These are phyloP conservation scores for Aspergillus mulundensis DNA, from an alignment of 495 filamentous ascomycete species.

Conservation along the genomic window DNA sequence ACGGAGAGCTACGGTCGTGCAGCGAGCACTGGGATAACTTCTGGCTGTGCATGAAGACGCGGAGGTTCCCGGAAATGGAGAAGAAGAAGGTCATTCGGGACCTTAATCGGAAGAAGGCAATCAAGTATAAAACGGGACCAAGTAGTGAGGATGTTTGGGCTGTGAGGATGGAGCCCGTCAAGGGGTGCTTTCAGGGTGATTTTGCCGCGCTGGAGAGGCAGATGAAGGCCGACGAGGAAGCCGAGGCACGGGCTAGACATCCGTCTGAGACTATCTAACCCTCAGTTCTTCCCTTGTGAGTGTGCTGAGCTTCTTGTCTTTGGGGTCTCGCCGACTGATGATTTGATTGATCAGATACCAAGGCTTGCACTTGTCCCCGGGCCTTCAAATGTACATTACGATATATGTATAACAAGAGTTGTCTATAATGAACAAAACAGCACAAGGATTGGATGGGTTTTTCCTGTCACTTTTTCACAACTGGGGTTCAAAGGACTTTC, in stretches of 20 bases:
- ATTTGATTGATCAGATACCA: conserved; percentile 9
- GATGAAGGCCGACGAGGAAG: conserved; percentile 46
- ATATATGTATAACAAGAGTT: conserved; percentile 1
- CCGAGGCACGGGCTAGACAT: not conserved
- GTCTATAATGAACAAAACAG: not conserved
- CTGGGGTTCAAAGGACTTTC: not conserved
- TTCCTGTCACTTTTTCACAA: not conserved
- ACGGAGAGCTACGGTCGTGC: conserved; percentile 70
- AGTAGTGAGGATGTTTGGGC: conserved; percentile 95
- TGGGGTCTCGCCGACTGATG: no score
- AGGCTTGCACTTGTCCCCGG: not conserved
- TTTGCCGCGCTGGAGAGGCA: conserved; percentile 54
- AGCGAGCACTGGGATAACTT: conserved; percentile 81
- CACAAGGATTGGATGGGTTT: not conserved
- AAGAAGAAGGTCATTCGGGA: conserved; percentile 58
- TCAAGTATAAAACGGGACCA: conserved; percentile 66
- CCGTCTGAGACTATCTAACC: not conserved
- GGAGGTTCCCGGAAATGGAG: conserved; percentile 40
- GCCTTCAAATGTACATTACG: not conserved
- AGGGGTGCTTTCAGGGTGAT: conserved; percentile 54
- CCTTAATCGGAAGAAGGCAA: conserved; percentile 68
- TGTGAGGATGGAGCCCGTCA: conserved; percentile 50
- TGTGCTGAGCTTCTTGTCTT: no score
- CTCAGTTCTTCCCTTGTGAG: not conserved
- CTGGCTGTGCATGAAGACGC: conserved; percentile 92